Percentiles rank a stretch among this genome's conserved stretches.
These are phyloP conservation scores for Aspergillus sp. DNA, from an alignment of 2,329 filamentous ascomycete species.

Conservation along the genomic window DNA sequence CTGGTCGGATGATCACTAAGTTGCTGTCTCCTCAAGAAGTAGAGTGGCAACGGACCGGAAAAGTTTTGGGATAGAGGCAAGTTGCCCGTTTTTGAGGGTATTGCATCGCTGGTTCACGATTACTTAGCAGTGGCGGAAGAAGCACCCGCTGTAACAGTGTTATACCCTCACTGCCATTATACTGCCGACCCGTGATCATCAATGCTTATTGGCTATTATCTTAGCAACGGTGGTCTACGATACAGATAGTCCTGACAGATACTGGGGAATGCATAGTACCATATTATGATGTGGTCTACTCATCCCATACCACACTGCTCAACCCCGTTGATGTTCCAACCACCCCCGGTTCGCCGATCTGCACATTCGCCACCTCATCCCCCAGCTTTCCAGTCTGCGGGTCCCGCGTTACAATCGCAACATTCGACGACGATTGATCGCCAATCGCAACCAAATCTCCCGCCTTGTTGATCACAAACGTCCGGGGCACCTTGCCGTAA, in stretches of 20 bases:
- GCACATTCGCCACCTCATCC: constrained; percentile 30
- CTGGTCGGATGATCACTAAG: not conserved
- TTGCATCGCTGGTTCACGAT: too few relatives aligned
- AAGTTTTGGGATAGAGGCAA: not conserved
- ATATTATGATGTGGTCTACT: constrained; percentile 12
- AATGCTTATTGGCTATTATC: too few relatives aligned
- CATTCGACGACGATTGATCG: constrained; percentile 61
- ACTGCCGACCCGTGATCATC: too few relatives aligned
- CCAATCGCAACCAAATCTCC: constrained; percentile 67
- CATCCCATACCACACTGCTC: constrained; percentile 41
- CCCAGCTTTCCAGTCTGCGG: constrained; percentile 61
- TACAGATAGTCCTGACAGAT: too few relatives aligned
- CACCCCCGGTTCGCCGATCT: constrained; percentile 32
- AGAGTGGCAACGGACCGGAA: not conserved
- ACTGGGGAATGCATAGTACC: too few relatives aligned
- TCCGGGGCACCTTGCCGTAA: constrained; percentile 66
- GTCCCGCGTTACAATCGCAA: constrained; percentile 65
- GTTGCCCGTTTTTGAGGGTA: not conserved
- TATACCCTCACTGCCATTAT: too few relatives aligned
- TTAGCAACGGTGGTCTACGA: too few relatives aligned
- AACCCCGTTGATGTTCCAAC: constrained; percentile 31
- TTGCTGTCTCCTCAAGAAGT: not conserved
- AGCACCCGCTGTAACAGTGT: too few relatives aligned
- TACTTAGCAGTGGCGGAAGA: too few relatives aligned
- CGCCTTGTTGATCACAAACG: constrained; percentile 66